Conservation (phyloP, 371 early-diverging fungal species). For the Apophysomyces variabilis region DNA sequence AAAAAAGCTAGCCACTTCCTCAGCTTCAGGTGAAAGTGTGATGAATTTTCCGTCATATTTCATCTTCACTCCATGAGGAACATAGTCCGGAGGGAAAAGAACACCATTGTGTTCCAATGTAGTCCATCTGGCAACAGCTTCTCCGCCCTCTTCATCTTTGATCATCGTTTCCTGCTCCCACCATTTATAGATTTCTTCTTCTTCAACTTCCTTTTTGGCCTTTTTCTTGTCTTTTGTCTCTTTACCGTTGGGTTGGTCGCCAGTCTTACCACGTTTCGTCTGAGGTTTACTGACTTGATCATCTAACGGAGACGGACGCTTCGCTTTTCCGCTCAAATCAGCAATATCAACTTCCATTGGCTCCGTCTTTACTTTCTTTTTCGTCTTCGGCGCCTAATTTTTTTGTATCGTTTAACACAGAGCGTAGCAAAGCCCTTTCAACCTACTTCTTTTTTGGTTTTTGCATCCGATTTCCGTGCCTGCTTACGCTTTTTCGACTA, state of each 20-base stretch:
- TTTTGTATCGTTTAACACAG: background rate
- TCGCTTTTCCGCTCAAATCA: background rate
- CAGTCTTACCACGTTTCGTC: constrained; percentile 25
- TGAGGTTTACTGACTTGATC: constrained; percentile 15
- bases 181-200: constrained; percentile 48
- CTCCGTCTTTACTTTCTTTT: constrained; percentile 25
- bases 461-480: background rate
- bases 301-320: constrained; percentile 18
- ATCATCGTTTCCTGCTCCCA: constrained; percentile 64
- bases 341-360: constrained; percentile 29
- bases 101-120: constrained; percentile 91
- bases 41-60: constrained; percentile 82
- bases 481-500: constrained; percentile 2
- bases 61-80: constrained; percentile 90
- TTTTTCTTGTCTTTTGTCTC: constrained; percentile 39
- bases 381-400: constrained; percentile 13
- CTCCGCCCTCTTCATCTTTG: constrained; percentile 38
- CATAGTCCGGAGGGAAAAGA: constrained; percentile 91
- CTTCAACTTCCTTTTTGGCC: constrained; percentile 27
- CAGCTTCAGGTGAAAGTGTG: constrained; percentile 80
- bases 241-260: constrained; percentile 20
- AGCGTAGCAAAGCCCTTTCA: background rate
- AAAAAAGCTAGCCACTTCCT: constrained; percentile 96
- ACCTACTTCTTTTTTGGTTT: background rate
- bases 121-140: constrained; percentile 75